Conservation (phyloP, 345 rosid genomes). For the Lenwebbia sp. region DNA sequence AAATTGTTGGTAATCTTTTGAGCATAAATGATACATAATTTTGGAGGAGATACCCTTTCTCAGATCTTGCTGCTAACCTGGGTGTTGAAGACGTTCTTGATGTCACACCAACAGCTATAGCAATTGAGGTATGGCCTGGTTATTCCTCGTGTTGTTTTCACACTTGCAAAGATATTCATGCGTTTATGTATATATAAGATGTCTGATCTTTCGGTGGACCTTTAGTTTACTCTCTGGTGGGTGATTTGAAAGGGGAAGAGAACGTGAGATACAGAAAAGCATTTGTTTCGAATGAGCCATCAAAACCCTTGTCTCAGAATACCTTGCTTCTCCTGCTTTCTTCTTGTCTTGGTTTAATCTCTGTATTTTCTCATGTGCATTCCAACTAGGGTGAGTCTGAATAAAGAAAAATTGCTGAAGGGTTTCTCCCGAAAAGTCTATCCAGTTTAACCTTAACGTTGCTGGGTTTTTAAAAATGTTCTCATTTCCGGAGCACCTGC, state of each 20-base stretch:
- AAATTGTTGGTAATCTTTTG: background rate
- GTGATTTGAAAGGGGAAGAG: background rate
- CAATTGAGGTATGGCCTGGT: conserved; percentile 20
- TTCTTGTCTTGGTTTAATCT: background rate
- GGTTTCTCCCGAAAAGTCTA: background rate
- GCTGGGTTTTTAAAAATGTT: background rate
- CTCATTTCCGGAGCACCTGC: background rate
- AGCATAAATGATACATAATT: background rate
- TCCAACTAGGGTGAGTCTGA: background rate
- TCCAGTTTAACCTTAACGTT: background rate
- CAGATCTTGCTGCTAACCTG: conserved; percentile 19
- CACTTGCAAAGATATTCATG: background rate
- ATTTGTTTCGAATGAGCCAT: background rate
- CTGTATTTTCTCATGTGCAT: background rate
- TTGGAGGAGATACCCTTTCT: background rate
- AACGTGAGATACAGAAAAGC: background rate
- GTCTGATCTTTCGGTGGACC: background rate
- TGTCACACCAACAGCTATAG: conserved; percentile 25
- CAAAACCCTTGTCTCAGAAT: background rate
- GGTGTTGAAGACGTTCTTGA: conserved; percentile 18
- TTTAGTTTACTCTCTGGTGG: background rate
- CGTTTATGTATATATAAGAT: background rate
- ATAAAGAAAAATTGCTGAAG: background rate
- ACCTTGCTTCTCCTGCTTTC: background rate
- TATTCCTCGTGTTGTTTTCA: background rate